A percentile compares a stretch with the other conserved stretches of the same genome.
Evolutionary conservation across 2,329 filamentous ascomycete species (phyloP).

Genomic region (Penicillium brevicompactum): DNA sequence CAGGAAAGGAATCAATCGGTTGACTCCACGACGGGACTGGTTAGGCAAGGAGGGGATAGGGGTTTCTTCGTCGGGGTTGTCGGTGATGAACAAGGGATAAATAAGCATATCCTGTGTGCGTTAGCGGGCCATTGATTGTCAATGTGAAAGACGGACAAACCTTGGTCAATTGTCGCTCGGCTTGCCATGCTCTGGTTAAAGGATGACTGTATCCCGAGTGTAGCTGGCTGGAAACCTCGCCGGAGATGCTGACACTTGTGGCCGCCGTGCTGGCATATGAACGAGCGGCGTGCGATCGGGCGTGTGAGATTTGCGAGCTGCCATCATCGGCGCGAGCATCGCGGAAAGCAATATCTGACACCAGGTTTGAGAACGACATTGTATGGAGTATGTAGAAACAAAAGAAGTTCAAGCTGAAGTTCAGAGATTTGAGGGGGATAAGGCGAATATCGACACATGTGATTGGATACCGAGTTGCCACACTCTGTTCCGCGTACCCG

Average conservation of each 20-base stretch:
- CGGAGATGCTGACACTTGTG: constrained; percentile 55
- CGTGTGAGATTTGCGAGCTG: constrained; percentile 46
- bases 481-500: background rate
- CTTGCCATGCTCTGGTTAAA: constrained; percentile 77
- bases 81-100: constrained; percentile 94
- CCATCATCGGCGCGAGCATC: constrained; percentile 46
- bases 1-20: constrained; percentile 81
- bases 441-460: constrained; percentile 8
- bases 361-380: constrained; percentile 55
- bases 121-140: background rate
- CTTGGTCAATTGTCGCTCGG: constrained; percentile 83
- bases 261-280: constrained; percentile 52
- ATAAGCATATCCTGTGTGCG: constrained; percentile 86
- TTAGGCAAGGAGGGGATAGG: constrained; percentile 88
- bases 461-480: constrained; percentile 9
- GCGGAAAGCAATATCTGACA: constrained; percentile 52
- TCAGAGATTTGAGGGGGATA: constrained; percentile 4
- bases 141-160: constrained; percentile 46
- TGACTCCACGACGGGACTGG: constrained; percentile 84
- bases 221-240: constrained; percentile 78
- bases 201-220: constrained; percentile 83
- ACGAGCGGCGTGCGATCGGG: constrained; percentile 42
- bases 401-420: background rate
- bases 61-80: constrained; percentile 88
- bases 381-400: constrained; percentile 7